Percentiles rank a stretch among this genome's conserved stretches.
phyloP scores from a whole-genome alignment of 2,329 filamentous ascomycete genomes.

The Hypoxylon sp. region DNA sequence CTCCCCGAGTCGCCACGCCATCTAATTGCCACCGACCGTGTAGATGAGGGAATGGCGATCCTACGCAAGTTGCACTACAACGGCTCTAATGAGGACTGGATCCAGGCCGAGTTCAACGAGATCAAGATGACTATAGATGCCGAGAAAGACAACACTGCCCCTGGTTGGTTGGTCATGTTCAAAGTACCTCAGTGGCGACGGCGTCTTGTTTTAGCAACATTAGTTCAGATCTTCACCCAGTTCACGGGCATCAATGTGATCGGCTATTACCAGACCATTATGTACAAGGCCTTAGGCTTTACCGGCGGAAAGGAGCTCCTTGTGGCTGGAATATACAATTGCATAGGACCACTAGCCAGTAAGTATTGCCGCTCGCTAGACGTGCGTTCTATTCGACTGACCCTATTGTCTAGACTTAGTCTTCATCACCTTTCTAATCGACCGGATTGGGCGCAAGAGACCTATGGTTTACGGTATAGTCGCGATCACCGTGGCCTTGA shows the following conservation, averaged over 20 bases:
- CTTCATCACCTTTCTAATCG: background rate
- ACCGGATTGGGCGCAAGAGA: background rate
- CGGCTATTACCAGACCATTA: background rate
- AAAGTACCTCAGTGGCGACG: background rate
- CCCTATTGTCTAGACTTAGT: background rate
- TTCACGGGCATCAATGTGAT: background rate
- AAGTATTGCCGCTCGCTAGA: background rate
- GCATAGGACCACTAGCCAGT: background rate
- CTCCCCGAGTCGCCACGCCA: background rate
- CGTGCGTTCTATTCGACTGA: background rate
- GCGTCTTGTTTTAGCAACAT: background rate
- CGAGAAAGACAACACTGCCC: background rate
- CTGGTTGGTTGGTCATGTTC: background rate
- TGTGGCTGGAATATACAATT: background rate
- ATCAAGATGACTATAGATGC: conserved; percentile 3
- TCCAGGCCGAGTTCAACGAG: background rate
- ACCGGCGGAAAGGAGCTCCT: background rate
- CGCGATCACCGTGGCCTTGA: background rate
- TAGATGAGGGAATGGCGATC: background rate
- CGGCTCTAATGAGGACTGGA: background rate
- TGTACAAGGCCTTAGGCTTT: background rate
- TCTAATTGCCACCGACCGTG: background rate
- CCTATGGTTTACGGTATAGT: background rate
- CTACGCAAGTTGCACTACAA: background rate
- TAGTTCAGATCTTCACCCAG: background rate